These are phyloP conservation scores for Amanita rubescens DNA, from an alignment of 768 basidiomycete species.

Conservation along the genomic window DNA sequence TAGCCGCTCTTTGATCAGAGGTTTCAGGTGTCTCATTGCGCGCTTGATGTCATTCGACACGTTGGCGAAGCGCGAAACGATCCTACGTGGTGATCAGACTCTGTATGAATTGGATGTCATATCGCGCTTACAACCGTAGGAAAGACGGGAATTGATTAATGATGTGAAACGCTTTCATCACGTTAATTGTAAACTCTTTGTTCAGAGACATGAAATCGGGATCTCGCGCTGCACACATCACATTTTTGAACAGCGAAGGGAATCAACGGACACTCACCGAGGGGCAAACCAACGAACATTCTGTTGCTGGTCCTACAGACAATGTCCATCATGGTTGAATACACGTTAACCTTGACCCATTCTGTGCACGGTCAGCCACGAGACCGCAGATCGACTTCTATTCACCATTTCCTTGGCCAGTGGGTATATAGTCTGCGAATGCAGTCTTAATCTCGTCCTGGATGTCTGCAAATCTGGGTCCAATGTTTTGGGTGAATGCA, in stretches of 20 bases:
- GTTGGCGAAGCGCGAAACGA: constrained; percentile 13
- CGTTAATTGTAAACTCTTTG: constrained; percentile 13
- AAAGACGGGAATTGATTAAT: constrained; percentile 20
- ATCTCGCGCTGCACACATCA: constrained; percentile 14
- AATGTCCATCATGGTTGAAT: constrained; percentile 14
- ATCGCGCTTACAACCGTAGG: constrained; percentile 17
- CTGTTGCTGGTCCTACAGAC: constrained; percentile 17
- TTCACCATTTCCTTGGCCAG: neutral
- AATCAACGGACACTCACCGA: constrained; percentile 15
- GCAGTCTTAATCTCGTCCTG: constrained; percentile 17
- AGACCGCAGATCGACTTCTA: too few relatives aligned
- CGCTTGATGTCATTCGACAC: constrained; percentile 10
- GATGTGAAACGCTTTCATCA: constrained; percentile 13
- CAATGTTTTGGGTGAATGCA: constrained; percentile 21
- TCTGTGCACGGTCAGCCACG: constrained; percentile 5
- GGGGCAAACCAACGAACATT: constrained; percentile 19
- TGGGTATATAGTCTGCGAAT: constrained; percentile 15
- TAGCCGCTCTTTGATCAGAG: constrained; percentile 21
- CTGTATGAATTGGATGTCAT: neutral
- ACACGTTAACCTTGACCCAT: constrained; percentile 13
- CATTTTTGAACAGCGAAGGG: neutral
- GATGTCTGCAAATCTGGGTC: constrained; percentile 17
- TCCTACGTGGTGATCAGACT: constrained; percentile 6
- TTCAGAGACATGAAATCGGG: constrained; percentile 13
- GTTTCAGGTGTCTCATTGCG: constrained; percentile 18